Conservation (phyloP, 2,329 filamentous ascomycete species). For the Madurella mycetomatis region DNA sequence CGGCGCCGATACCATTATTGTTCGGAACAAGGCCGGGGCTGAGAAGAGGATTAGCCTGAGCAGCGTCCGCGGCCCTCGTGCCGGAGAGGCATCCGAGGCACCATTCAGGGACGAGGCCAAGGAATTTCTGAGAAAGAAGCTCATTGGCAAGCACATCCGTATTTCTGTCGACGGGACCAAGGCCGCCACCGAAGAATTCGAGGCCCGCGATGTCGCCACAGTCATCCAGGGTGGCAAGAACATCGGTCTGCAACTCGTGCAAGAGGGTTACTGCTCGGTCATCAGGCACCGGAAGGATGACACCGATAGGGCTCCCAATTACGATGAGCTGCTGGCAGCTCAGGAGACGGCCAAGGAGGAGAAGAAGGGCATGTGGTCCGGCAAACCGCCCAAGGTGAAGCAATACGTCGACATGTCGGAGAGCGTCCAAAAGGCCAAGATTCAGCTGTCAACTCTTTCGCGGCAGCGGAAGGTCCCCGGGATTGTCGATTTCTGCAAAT, state of each 20-base stretch:
- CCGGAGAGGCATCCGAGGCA: constrained; percentile 77
- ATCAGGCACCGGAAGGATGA: constrained; percentile 95
- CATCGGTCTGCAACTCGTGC: constrained; percentile 76
- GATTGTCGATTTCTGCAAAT: constrained; percentile 95
- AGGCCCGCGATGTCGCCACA: constrained; percentile 91
- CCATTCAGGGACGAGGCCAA: constrained; percentile 92
- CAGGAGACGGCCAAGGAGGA: constrained; percentile 81
- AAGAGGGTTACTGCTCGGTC: constrained; percentile 88
- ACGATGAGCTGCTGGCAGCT: constrained; percentile 79
- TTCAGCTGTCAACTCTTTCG: constrained; percentile 81
- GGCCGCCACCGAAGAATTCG: constrained; percentile 82
- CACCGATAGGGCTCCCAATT: constrained; percentile 87
- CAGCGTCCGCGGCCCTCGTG: constrained; percentile 89
- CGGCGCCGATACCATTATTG: constrained; percentile 81
- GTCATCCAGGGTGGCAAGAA: constrained; percentile 82
- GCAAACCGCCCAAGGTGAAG: constrained; percentile 78
- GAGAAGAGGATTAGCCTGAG: constrained; percentile 91
- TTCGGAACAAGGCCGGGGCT: constrained; percentile 75
- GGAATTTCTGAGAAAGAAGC: constrained; percentile 86
- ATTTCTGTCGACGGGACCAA: constrained; percentile 87
- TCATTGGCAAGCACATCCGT: constrained; percentile 94
- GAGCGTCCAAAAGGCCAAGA: constrained; percentile 89
- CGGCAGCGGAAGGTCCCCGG: constrained; percentile 90
- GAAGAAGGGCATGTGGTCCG: constrained; percentile 91
- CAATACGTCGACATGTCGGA: constrained; percentile 88